Percentiles rank a stretch among this genome's conserved stretches.
Conservation (phyloP, 768 basidiomycete genomes). For the Floccularia luteovirens region DNA sequence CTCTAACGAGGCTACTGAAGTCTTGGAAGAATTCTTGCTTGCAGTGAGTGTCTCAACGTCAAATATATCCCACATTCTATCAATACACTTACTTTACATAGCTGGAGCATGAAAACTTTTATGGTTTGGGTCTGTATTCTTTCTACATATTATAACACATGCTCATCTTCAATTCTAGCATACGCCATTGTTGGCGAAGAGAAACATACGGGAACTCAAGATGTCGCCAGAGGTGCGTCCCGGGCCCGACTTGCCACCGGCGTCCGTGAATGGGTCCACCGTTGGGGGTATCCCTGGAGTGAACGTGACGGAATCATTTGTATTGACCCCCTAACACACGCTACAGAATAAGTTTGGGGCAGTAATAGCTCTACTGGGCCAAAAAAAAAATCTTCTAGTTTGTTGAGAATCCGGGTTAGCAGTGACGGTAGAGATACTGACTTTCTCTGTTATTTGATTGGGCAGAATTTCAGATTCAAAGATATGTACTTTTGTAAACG, state of each 20-base stretch:
- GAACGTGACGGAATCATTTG: constrained; percentile 88
- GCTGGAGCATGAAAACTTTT: constrained; percentile 85
- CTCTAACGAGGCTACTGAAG: constrained; percentile 87
- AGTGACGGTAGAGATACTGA: too few relatives aligned
- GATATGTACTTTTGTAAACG: too few relatives aligned
- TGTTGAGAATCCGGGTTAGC: too few relatives aligned
- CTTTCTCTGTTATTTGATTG: too few relatives aligned
- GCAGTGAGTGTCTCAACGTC: constrained; percentile 47
- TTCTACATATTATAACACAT: constrained; percentile 2
- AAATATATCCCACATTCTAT: background rate
- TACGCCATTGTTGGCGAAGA: constrained; percentile 93
- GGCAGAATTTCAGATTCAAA: too few relatives aligned
- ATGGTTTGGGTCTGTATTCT: constrained; percentile 63
- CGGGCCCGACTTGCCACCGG: constrained; percentile 78
- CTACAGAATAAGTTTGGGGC: constrained; percentile 39
- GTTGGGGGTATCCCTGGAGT: constrained; percentile 95
- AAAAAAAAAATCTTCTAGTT: too few relatives aligned
- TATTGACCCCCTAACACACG: constrained; percentile 79
- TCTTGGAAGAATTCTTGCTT: constrained; percentile 82
- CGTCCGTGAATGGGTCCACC: constrained; percentile 85
- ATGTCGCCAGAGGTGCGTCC: constrained; percentile 72
- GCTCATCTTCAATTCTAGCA: constrained; percentile 31
- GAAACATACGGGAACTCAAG: constrained; percentile 93
- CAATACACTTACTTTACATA: constrained; percentile 16
- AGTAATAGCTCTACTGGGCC: too few relatives aligned